Conservation (phyloP, 2,329 filamentous ascomycete species). For the Fusarium sp. region DNA sequence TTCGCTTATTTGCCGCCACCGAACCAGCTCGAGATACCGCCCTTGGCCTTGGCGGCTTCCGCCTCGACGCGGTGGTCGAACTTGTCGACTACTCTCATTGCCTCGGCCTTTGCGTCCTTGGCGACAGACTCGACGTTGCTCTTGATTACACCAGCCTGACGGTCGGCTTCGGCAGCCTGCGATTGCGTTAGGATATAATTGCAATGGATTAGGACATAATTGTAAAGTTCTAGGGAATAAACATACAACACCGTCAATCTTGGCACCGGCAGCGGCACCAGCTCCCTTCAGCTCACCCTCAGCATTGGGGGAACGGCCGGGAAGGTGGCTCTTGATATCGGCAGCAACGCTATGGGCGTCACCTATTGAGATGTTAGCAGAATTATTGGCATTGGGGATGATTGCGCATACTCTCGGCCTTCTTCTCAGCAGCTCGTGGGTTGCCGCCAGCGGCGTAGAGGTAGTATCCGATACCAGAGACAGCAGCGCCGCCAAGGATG, state of each 20-base stretch:
- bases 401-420: conserved; percentile 77
- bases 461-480: conserved; percentile 85
- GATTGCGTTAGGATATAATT: conserved; percentile 4
- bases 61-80: conserved; percentile 86
- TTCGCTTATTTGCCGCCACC: conserved; percentile 61
- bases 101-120: conserved; percentile 72
- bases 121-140: conserved; percentile 69
- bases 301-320: conserved; percentile 69
- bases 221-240: neutral
- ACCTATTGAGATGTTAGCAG: conserved; percentile 62
- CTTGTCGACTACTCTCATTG: conserved; percentile 80
- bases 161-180: conserved; percentile 68
- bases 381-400: neutral
- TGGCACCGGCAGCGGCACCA: conserved; percentile 65
- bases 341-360: conserved; percentile 78
- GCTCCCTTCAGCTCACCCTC: conserved; percentile 70
- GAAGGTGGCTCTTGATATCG: conserved; percentile 74
- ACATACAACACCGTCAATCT: conserved; percentile 77
- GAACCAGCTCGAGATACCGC: conserved; percentile 87
- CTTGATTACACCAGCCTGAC: conserved; percentile 71
- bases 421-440: conserved; percentile 84
- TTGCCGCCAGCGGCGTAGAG: conserved; percentile 87
- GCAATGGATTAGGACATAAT: neutral
- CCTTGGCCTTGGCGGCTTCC: conserved; percentile 84
- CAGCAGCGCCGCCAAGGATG: conserved; percentile 71